Percentiles rank a stretch among this genome's conserved stretches.
Conservation (phyloP, 2,329 filamentous ascomycete genomes). For the Fusarium pseudocircinatum region DNA sequence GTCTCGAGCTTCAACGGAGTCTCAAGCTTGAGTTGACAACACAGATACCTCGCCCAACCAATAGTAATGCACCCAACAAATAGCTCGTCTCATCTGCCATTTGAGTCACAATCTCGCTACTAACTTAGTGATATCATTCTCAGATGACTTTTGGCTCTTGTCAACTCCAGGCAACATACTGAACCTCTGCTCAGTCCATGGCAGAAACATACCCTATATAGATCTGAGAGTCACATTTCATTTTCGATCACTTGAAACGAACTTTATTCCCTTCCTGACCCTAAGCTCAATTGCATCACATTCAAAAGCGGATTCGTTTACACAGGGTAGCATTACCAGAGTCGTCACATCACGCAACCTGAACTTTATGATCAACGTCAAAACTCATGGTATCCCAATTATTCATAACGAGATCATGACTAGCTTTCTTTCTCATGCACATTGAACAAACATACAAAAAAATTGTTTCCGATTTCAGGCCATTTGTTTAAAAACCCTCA, state of each 20-base stretch:
- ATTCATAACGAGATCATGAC: slow-evolving; percentile 33
- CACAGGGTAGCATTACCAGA: not conserved
- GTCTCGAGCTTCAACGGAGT: fast-evolving
- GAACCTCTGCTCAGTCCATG: not conserved
- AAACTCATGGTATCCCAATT: slow-evolving; percentile 28
- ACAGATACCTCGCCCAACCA: not conserved
- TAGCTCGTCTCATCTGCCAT: not conserved
- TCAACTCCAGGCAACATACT: too few relatives aligned
- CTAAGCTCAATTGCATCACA: not conserved
- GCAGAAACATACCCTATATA: not conserved
- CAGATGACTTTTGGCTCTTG: not conserved
- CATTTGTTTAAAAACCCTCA: slow-evolving; percentile 26
- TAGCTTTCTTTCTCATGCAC: slow-evolving; percentile 24
- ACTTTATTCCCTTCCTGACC: too few relatives aligned
- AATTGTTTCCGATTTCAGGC: slow-evolving; percentile 23
- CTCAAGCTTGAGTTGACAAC: not conserved
- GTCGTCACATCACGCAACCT: not conserved
- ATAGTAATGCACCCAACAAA: not conserved
- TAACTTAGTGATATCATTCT: too few relatives aligned
- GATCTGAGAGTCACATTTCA: not conserved
- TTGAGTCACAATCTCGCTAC: fast-evolving
- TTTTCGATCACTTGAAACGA: not conserved
- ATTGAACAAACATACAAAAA: slow-evolving; percentile 37
- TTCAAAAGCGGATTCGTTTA: too few relatives aligned
- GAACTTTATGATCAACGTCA: not conserved